Conservation (phyloP, 192 early-diverging fungal genomes). For the Gaertneriomyces semiglobifer region DNA sequence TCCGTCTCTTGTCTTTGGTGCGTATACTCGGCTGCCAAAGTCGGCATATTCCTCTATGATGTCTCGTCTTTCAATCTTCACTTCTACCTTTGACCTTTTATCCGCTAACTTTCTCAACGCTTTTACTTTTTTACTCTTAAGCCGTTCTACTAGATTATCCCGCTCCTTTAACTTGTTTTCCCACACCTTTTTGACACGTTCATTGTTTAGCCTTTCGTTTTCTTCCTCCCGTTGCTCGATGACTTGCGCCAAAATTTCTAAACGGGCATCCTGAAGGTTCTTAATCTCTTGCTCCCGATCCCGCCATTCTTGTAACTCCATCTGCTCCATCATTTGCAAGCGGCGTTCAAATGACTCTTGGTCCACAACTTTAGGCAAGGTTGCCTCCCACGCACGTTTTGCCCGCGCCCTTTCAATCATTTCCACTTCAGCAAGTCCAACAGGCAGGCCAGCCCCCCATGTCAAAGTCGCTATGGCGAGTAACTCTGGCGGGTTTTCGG, state of each 20-base stretch:
- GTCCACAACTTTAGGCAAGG: conserved; percentile 53
- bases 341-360: conserved; percentile 51
- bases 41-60: conserved; percentile 60
- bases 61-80: conserved; percentile 46
- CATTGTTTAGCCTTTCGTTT: conserved; percentile 49
- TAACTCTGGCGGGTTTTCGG: conserved; percentile 48
- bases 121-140: conserved; percentile 50
- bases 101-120: conserved; percentile 51
- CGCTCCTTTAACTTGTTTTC: conserved; percentile 56
- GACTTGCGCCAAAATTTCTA: conserved; percentile 49
- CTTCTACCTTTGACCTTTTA: conserved; percentile 43
- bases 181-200: conserved; percentile 51
- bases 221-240: conserved; percentile 51
- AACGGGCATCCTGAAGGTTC: conserved; percentile 49
- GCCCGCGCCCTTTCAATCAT: conserved; percentile 62
- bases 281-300: conserved; percentile 57
- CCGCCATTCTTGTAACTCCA: conserved; percentile 61
- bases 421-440: conserved; percentile 52
- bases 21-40: conserved; percentile 51
- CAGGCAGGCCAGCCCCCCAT: conserved; percentile 53
- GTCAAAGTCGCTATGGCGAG: conserved; percentile 57
- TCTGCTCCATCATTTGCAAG: conserved; percentile 64
- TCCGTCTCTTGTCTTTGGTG: conserved; percentile 56
- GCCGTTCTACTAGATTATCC: conserved; percentile 45
- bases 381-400: conserved; percentile 58